Conservation (phyloP, 257 asterid species). For the Anisodus tanguticus region DNA sequence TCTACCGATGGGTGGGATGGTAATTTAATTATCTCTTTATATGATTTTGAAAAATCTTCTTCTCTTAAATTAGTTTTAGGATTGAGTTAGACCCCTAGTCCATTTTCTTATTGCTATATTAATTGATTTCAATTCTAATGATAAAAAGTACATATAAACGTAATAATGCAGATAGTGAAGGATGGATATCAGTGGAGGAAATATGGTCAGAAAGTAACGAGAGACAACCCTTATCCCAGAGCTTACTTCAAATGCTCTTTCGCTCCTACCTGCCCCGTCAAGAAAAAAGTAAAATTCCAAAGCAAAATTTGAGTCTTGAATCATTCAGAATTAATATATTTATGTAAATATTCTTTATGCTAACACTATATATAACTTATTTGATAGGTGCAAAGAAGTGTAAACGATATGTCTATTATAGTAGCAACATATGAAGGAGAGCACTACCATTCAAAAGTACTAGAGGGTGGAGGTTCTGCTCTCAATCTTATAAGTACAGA, state of each 20-base stretch:
- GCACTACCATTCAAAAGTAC: constrained; percentile 62
- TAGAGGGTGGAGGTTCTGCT: background rate
- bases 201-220: constrained; percentile 89
- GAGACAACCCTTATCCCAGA: constrained; percentile 93
- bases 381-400: constrained; percentile 49
- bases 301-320: background rate
- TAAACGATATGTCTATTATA: constrained; percentile 63
- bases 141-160: background rate
- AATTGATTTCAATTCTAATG: no score
- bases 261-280: constrained; percentile 86
- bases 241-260: constrained; percentile 92
- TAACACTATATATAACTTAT: no score
- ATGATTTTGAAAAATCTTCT: no score
- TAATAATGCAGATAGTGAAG: constrained; percentile 60
- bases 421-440: constrained; percentile 76
- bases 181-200: constrained; percentile 96
- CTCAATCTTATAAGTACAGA: background rate
- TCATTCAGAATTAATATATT: background rate
- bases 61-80: no score
- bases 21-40: no score
- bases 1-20: no score
- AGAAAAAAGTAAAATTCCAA: constrained; percentile 71
- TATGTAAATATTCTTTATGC: no score
- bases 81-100: no score
- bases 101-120: no score